Conservation (phyloP, 768 basidiomycete species). For the Lepiota subincarnata region DNA sequence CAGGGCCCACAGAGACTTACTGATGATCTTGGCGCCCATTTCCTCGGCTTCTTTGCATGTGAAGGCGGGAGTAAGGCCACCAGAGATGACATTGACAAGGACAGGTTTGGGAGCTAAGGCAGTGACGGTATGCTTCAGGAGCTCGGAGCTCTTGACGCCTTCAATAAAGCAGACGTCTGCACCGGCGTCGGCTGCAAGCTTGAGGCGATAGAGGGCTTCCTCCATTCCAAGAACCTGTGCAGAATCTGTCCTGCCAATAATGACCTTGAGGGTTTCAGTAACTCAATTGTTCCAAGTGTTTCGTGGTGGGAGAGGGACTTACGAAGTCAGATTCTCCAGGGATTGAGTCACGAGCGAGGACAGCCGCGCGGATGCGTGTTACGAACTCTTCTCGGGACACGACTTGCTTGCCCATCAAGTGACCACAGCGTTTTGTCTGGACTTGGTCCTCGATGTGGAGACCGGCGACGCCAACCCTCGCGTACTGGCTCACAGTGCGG, state of each 20-base stretch:
- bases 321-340: conserved; percentile 74
- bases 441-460: conserved; percentile 81
- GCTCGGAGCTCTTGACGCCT: conserved; percentile 65
- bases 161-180: conserved; percentile 82
- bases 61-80: conserved; percentile 71
- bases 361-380: conserved; percentile 71
- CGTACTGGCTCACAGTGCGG: conserved; percentile 67
- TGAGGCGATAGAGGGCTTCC: conserved; percentile 59
- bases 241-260: conserved; percentile 73
- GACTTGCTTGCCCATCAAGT: conserved; percentile 76
- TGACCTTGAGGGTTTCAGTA: conserved; percentile 36
- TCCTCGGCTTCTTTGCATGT: conserved; percentile 63
- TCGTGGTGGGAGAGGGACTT: background rate
- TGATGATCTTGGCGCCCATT: conserved; percentile 75
- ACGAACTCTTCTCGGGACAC: conserved; percentile 74
- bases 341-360: conserved; percentile 69
- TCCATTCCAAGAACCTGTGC: conserved; percentile 78
- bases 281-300: background rate
- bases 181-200: conserved; percentile 67
- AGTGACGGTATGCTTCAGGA: conserved; percentile 56
- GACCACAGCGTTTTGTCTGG: conserved; percentile 77
- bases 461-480: conserved; percentile 62
- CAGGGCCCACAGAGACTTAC: conserved; percentile 33
- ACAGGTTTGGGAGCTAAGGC: conserved; percentile 71
- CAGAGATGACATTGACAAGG: conserved; percentile 78